These are phyloP conservation scores for Asterophora lycoperdoides DNA, from an alignment of 768 basidiomycete species.

Conservation along the genomic window DNA sequence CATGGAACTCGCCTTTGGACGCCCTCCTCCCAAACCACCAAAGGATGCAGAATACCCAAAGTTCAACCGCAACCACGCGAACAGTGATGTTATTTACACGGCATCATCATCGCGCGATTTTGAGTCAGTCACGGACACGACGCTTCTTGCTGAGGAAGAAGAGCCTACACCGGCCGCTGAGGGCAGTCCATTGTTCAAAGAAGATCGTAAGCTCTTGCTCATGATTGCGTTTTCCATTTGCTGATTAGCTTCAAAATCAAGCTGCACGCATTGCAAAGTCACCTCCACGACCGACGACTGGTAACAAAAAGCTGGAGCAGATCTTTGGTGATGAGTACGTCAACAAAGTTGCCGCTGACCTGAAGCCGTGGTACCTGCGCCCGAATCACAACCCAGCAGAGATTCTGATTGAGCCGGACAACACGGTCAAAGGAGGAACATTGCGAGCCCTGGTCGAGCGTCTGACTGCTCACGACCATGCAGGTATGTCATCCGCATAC, in stretches of 20 bases:
- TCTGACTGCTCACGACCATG: slow-evolving; percentile 85
- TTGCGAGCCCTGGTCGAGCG: slow-evolving; percentile 83
- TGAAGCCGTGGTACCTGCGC: slow-evolving; percentile 79
- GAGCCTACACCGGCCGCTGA: slow-evolving; percentile 11
- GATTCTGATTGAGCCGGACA: slow-evolving; percentile 82
- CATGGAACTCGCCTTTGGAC: slow-evolving; percentile 41
- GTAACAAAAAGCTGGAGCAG: slow-evolving; percentile 56
- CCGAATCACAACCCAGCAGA: slow-evolving; percentile 77
- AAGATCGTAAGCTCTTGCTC: slow-evolving; percentile 33
- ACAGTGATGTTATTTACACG: slow-evolving; percentile 13
- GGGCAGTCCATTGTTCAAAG: slow-evolving; percentile 29
- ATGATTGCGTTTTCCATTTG: not conserved
- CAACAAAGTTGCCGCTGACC: slow-evolving; percentile 40
- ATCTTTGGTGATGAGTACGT: slow-evolving; percentile 59
- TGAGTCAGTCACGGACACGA: slow-evolving; percentile 7
- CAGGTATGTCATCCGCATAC: slow-evolving; percentile 48
- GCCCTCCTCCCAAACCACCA: slow-evolving; percentile 6
- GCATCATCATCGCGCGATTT: slow-evolving; percentile 3
- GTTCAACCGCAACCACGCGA: slow-evolving; percentile 21
- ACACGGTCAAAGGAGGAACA: slow-evolving; percentile 82
- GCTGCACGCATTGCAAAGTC: slow-evolving; percentile 23
- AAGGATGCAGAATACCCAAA: slow-evolving; percentile 4
- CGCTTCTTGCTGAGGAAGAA: slow-evolving; percentile 9
- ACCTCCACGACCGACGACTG: slow-evolving; percentile 28
- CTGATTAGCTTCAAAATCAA: not conserved